Base-by-base conservation (phyloP, 495 filamentous ascomycete genomes). In the Penicillium cosmopolitanum region DNA sequence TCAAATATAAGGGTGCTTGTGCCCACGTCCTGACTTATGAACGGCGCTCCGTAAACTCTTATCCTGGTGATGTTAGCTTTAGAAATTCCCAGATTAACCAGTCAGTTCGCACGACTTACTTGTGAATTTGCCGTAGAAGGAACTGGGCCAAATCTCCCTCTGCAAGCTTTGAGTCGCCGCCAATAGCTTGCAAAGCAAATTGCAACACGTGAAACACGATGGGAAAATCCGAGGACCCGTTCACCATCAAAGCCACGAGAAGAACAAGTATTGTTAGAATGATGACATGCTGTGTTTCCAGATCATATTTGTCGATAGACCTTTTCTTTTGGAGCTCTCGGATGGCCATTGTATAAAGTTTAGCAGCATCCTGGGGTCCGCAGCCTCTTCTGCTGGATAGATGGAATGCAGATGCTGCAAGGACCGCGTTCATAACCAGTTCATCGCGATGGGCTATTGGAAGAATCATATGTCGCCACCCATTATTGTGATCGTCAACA, bases 351-450 rank as follows among this genome's bases (percentile, higher is more conserved):
- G 42, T n/a, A 44, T 44, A 44, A 16, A 44, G 42, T 9, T 18
- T 18, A 1, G 42, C 16, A 8, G 42, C 42, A 16, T 44, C 42
- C 8, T 44, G 42, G 8, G 19, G 4, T 18, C 16, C 42, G 16
- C 16, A 18, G 7, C 15, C 16, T 9, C n/a, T 44, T 4, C 42
- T 16, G 16, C 12, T n/a, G 13, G 42, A 44, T 44, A 44, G 16
- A 18, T 44, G 42, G 42, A 44, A 44, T 44, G 42, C 42, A 44
- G 42, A 44, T 44, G 42, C 42, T 19, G 42, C 42, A 8, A 44
- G 15, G 16, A 44, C 42, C 8, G 42, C 15, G 16, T 44, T 44
- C 42, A 44, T 44, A 4, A 44, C 16, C 15, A 44, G 5, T 19
- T 16, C 42, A 44, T 44, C 16, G 0, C 7, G 16, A 18, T 44